Evolutionary conservation across 768 basidiomycete species (phyloP).

Genomic region (Suillus weaverae): DNA sequence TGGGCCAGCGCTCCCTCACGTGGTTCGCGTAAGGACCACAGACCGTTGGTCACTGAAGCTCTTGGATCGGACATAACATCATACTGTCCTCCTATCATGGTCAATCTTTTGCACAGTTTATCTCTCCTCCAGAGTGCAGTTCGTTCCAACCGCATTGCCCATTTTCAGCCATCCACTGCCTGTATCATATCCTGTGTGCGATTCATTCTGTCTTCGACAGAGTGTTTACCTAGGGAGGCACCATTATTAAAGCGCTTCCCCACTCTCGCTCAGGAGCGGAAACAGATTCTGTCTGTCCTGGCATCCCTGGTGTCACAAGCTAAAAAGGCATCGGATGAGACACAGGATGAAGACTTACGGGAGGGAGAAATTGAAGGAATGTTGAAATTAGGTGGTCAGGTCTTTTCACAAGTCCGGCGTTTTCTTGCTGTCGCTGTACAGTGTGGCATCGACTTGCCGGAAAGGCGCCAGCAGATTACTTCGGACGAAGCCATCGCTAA

Average conservation of each 20-base stretch:
- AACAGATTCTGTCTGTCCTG: conserved; percentile 77
- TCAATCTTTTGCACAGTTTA: conserved; percentile 81
- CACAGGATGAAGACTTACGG: conserved; percentile 47
- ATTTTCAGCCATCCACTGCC: conserved; percentile 93
- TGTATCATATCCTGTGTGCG: conserved; percentile 94
- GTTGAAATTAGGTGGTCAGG: conserved; percentile 77
- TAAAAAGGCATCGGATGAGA: conserved; percentile 55
- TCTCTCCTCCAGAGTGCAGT: conserved; percentile 86
- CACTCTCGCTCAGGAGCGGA: conserved; percentile 72
- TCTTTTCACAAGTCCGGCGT: conserved; percentile 75
- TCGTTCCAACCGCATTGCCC: conserved; percentile 67
- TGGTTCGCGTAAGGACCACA: conserved; percentile 39
- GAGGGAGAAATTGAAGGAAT: conserved; percentile 68
- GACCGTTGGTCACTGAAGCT: conserved; percentile 45
- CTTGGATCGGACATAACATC: conserved; percentile 51
- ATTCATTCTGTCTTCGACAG: conserved; percentile 77
- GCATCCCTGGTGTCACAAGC: conserved; percentile 82
- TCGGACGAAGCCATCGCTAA: conserved; percentile 15
- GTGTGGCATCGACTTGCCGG: conserved; percentile 70
- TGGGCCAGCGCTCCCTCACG: conserved; percentile 51
- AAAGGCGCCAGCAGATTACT: conserved; percentile 38
- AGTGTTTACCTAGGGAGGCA: conserved; percentile 83
- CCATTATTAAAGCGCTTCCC: conserved; percentile 66
- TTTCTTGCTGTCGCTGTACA: conserved; percentile 79
- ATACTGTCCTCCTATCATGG: conserved; percentile 79